A percentile compares a stretch with the other conserved stretches of the same genome.
phyloP scores from a whole-genome alignment of 192 early-diverging fungal species.

The Physocladia obscura region DNA sequence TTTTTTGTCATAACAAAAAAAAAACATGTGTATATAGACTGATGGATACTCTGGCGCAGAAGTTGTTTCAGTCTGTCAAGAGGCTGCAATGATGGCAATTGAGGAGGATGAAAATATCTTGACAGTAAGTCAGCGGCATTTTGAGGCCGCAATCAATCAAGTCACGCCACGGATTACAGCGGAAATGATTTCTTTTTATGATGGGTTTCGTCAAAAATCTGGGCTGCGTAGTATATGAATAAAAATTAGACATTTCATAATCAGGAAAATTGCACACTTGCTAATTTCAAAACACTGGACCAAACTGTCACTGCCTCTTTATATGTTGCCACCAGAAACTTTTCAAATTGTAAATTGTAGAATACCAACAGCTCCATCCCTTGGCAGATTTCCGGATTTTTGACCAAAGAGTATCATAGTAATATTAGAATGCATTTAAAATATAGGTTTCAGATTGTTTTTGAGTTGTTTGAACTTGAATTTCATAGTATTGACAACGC shows the following conservation, averaged over 20 bases:
- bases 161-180: conserved; percentile 78
- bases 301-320: background rate
- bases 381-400: too few relatives aligned
- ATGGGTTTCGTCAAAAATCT: conserved; percentile 57
- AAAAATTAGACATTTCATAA: background rate
- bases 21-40: too few relatives aligned
- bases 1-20: too few relatives aligned
- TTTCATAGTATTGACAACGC: too few relatives aligned
- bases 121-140: conserved; percentile 50
- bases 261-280: background rate
- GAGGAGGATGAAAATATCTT: conserved; percentile 62
- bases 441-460: too few relatives aligned
- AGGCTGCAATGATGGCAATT: conserved; percentile 90
- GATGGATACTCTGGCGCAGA: conserved; percentile 95
- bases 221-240: conserved; percentile 32
- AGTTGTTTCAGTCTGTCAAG: conserved; percentile 87
- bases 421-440: too few relatives aligned
- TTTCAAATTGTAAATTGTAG: too few relatives aligned
- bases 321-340: too few relatives aligned
- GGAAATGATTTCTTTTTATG: conserved; percentile 91
- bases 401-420: too few relatives aligned
- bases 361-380: too few relatives aligned
- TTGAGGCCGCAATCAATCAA: conserved; percentile 55
- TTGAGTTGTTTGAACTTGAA: too few relatives aligned
- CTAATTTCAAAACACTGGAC: background rate